Conservation (phyloP, 2,329 filamentous ascomycete species). For the Fusarium albosuccineum region DNA sequence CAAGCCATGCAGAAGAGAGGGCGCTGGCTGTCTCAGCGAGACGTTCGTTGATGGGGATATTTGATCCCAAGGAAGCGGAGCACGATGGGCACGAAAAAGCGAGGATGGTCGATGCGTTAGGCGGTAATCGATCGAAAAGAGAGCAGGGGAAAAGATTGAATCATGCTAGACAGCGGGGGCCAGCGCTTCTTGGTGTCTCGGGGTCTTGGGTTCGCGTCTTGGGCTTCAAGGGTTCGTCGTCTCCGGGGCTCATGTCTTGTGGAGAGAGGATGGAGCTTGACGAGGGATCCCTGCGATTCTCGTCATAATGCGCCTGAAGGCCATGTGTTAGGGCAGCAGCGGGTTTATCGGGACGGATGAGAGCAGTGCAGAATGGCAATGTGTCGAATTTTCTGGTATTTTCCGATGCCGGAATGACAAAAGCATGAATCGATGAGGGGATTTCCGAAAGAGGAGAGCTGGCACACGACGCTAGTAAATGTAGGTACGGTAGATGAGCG, state of each 20-base stretch:
- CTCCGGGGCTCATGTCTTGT: constrained; percentile 6
- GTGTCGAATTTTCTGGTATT: not conserved
- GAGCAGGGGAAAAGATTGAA: not conserved
- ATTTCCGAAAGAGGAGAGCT: constrained; percentile 11
- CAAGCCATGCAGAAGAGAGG: constrained; percentile 24
- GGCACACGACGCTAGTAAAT: constrained; percentile 34
- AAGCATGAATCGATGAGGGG: not conserved
- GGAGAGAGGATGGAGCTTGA: not conserved
- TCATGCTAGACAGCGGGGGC: constrained; percentile 24
- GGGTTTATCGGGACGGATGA: not conserved
- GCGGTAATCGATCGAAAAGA: not conserved
- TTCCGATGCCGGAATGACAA: constrained; percentile 16
- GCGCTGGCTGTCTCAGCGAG: not conserved
- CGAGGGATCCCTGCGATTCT: constrained; percentile 2
- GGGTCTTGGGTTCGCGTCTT: constrained; percentile 11
- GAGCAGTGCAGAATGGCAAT: too few relatives aligned
- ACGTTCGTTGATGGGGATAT: not conserved
- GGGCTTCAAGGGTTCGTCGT: constrained; percentile 27
- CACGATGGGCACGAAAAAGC: constrained; percentile 1
- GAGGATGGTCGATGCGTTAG: constrained; percentile 6
- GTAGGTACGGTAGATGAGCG: constrained; percentile 3
- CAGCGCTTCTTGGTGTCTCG: constrained; percentile 23
- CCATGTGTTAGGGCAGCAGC: not conserved
- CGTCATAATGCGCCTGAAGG: constrained; percentile 14
- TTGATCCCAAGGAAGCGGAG: not conserved